phyloP scores from a whole-genome alignment of 2,329 filamentous ascomycete species.

The Paracamarosporium sp. region DNA sequence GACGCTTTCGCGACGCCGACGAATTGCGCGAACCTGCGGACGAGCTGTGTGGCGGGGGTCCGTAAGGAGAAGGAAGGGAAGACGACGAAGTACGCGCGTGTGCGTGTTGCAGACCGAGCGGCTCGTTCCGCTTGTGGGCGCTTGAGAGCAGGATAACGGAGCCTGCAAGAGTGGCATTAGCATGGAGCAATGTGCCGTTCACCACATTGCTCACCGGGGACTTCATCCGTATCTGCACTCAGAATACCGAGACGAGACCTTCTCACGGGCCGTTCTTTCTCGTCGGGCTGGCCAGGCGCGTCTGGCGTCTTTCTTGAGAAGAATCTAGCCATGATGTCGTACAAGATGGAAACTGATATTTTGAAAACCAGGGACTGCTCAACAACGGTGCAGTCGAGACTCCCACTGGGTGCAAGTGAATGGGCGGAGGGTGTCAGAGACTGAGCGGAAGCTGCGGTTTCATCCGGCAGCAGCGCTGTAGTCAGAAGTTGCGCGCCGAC shows the following conservation, averaged over 20 bases:
- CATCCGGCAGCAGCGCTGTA: neutral
- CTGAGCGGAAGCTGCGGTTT: neutral
- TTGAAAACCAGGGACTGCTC: neutral
- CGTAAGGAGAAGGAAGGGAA: conserved; percentile 51
- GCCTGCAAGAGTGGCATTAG: conserved; percentile 47
- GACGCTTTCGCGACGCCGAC: conserved; percentile 22
- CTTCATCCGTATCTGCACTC: conserved; percentile 81
- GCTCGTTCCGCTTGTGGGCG: conserved; percentile 65
- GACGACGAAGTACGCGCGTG: conserved; percentile 65
- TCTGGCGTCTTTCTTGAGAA: conserved; percentile 3
- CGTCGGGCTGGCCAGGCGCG: neutral
- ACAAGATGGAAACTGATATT: neutral
- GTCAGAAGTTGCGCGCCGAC: neutral
- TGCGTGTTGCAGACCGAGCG: conserved; percentile 67
- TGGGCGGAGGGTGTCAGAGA: neutral
- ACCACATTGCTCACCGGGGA: conserved; percentile 69
- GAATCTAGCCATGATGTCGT: conserved; percentile 11
- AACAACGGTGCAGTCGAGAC: too few species aligned
- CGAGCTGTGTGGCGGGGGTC: conserved; percentile 21
- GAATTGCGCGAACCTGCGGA: conserved; percentile 31
- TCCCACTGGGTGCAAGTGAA: neutral
- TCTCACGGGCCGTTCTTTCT: conserved; percentile 14
- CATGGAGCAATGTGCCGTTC: too few species aligned
- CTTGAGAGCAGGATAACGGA: conserved; percentile 67
- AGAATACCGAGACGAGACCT: conserved; percentile 76